These are phyloP conservation scores for Nepenthes gracilis DNA, from an alignment of 148 eudicot species.

Conservation along the genomic window DNA sequence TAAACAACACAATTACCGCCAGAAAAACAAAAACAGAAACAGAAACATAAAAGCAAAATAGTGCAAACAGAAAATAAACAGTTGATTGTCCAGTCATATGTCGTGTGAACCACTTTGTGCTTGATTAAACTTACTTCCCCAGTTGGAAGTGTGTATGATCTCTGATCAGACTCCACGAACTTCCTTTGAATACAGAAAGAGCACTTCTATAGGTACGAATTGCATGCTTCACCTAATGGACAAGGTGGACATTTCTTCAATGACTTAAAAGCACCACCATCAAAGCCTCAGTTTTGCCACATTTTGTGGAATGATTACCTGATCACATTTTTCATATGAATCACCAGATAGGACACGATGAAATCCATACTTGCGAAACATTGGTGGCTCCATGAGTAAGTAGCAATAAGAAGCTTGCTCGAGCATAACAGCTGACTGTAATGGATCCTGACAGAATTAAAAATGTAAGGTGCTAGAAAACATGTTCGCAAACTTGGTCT, in stretches of 20 bases:
- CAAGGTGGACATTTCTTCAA: conserved; percentile 11
- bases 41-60: not conserved
- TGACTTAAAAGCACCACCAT: conserved; percentile 3
- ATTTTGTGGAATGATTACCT: conserved; percentile 38
- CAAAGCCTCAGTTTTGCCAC: not conserved
- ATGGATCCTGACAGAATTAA: conserved; percentile 53
- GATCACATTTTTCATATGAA: conserved; percentile 77
- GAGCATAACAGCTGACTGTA: conserved; percentile 87
- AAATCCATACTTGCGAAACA: conserved; percentile 96
- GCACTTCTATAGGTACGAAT: conserved; percentile 84
- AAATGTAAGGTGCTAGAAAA: conserved; percentile 15
- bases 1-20: not conserved
- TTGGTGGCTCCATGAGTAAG: conserved; percentile 66
- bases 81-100: too few species aligned
- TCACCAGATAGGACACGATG: conserved; percentile 96
- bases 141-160: conserved; percentile 91
- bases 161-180: conserved; percentile 75
- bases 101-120: not conserved
- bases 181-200: conserved; percentile 75
- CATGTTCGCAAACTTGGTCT: conserved; percentile 2
- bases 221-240: conserved; percentile 73
- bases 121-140: conserved; percentile 60
- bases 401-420: conserved; percentile 99
- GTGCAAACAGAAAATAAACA: not conserved
- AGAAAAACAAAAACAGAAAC: not conserved